phyloP scores from a whole-genome alignment of 306 rosid species.

The Medicago truncatula region MtrunA17r5.0-ANR NC_053047.1:14738001-14738500 shows the following conservation, averaged over 20 bases:
- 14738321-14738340: constrained; percentile 50
- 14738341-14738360: constrained; percentile 35
- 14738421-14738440: constrained; percentile 22
- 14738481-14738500: constrained; percentile 66
- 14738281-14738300: constrained; percentile 71
- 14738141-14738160: constrained; percentile 71
- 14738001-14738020: constrained; percentile 71
- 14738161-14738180: constrained; percentile 59
- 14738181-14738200: constrained; percentile 63
- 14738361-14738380: constrained; percentile 2
- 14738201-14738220: constrained; percentile 57
- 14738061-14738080: constrained; percentile 55
- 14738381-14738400: constrained; percentile 37
- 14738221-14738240: constrained; percentile 42
- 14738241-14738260: constrained; percentile 55
- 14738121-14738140: constrained; percentile 21
- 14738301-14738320: constrained; percentile 81
- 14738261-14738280: constrained; percentile 67
- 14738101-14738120: constrained; percentile 15
- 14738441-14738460: constrained; percentile 29
- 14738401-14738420: constrained; percentile 19
- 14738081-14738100: constrained; percentile 33
- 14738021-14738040: constrained; percentile 70
- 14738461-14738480: constrained; percentile 36
- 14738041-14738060: constrained; percentile 78